Conservation (phyloP, 768 basidiomycete species). For the Hirschioporus abietinus region DNA sequence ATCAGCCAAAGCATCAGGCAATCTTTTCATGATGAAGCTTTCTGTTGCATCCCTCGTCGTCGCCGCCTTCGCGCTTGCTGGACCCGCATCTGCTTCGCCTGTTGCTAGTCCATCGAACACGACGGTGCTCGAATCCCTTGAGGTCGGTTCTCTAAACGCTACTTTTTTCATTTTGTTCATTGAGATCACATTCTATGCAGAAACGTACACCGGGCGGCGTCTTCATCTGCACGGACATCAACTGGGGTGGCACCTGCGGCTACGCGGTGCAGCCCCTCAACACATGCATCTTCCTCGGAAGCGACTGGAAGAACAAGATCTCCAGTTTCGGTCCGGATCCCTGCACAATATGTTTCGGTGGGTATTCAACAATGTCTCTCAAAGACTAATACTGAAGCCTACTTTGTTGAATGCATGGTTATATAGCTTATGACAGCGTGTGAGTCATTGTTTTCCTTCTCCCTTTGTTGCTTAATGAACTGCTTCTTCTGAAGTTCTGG, state of each 20-base stretch:
- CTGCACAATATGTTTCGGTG: slow-evolving; percentile 2
- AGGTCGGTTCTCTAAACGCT: neutral
- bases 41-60: neutral
- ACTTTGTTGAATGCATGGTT: neutral
- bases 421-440: neutral
- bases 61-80: neutral
- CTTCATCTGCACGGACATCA: slow-evolving; percentile 7
- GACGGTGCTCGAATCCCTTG: neutral
- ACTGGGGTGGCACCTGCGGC: slow-evolving; percentile 7
- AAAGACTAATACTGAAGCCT: neutral
- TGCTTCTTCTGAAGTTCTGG: neutral
- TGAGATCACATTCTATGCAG: neutral
- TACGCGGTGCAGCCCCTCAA: slow-evolving; percentile 8
- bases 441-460: neutral
- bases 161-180: neutral
- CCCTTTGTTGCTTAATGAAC: neutral
- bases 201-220: slow-evolving; percentile 6
- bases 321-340: slow-evolving; percentile 11
- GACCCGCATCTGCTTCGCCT: neutral
- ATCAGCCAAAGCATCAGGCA: neutral
- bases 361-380: neutral
- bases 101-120: neutral
- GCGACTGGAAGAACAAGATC: slow-evolving; percentile 8
- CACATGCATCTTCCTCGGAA: slow-evolving; percentile 6
- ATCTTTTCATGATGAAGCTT: neutral